Conservation (phyloP, 352 stramenopile genomes). For the Sclerospora graminicola region DNA sequence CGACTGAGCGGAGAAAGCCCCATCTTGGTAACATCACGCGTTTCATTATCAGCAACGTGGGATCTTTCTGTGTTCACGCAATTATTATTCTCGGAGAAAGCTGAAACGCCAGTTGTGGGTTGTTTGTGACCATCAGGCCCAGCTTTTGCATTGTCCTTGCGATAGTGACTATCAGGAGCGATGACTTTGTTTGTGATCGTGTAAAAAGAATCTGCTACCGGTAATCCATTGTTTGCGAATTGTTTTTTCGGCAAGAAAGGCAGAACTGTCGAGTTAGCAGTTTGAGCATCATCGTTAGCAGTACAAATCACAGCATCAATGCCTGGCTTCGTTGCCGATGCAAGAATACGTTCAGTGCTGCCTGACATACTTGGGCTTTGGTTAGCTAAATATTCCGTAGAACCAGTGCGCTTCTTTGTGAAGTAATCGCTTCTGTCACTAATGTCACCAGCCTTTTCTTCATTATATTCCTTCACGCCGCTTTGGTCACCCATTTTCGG, state of each 20-base stretch:
- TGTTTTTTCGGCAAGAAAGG: not conserved
- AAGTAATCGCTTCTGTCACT: not conserved
- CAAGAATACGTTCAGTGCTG: not conserved
- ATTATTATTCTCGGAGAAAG: too few species aligned
- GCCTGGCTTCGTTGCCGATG: not conserved
- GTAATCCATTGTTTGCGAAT: not conserved
- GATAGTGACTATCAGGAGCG: not conserved
- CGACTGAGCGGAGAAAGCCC: not conserved
- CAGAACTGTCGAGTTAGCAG: not conserved
- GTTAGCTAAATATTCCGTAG: not conserved
- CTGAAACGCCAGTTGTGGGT: too few species aligned
- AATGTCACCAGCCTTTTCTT: not conserved
- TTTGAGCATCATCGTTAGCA: not conserved
- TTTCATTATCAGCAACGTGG: not conserved
- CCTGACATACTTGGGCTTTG: not conserved
- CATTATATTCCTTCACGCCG: not conserved
- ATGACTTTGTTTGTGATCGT: not conserved
- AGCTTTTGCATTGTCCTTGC: too few species aligned
- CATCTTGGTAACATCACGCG: not conserved
- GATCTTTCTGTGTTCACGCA: not conserved
- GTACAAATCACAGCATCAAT: not conserved
- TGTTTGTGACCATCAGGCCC: too few species aligned
- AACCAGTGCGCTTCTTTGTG: not conserved
- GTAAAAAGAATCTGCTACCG: not conserved
- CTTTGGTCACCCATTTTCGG: slow-evolving; percentile 6